Evolutionary conservation across 768 basidiomycete species (phyloP).

Genomic region (Rhodotorula babjevae): DNA sequence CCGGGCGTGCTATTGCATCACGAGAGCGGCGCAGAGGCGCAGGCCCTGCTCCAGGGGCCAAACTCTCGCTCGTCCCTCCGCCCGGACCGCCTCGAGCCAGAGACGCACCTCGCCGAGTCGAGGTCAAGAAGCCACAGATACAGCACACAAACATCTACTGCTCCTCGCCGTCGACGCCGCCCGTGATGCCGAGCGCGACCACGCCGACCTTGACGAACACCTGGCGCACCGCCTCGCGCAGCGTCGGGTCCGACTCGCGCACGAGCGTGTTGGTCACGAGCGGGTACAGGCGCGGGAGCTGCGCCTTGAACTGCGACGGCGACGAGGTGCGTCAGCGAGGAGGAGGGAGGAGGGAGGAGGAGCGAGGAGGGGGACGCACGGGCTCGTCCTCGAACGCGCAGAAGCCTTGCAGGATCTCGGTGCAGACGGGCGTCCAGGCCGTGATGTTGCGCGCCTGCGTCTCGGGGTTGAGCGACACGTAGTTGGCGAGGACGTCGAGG

Average conservation of each 20-base stretch:
- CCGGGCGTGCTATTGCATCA: no score
- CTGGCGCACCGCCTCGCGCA: constrained; percentile 69
- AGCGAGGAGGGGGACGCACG: constrained; percentile 53
- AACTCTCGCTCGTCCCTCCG: no score
- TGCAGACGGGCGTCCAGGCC: constrained; percentile 99
- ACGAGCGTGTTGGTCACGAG: constrained; percentile 76
- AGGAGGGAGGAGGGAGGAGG: no score
- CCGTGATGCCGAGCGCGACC: constrained; percentile 22
- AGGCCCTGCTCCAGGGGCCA: no score
- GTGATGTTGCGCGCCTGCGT: constrained; percentile 90
- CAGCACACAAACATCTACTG: not conserved
- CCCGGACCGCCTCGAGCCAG: no score
- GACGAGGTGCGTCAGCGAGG: not conserved
- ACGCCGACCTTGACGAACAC: constrained; percentile 55
- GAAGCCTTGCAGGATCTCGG: constrained; percentile 85
- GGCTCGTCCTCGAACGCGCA: constrained; percentile 83
- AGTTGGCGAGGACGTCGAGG: constrained; percentile 81
- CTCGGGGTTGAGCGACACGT: constrained; percentile 79
- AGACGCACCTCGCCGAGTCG: no score
- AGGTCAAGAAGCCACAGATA: no score
- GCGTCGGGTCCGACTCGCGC: constrained; percentile 71
- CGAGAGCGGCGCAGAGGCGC: no score
- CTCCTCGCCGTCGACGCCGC: not conserved
- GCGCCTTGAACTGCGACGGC: constrained; percentile 68
- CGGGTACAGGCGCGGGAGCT: constrained; percentile 86